Evolutionary conservation across 495 filamentous ascomycete genomes (phyloP), one percentile per base, ranked within the genome.

Genomic region (Aspergillus wentii): DNA sequence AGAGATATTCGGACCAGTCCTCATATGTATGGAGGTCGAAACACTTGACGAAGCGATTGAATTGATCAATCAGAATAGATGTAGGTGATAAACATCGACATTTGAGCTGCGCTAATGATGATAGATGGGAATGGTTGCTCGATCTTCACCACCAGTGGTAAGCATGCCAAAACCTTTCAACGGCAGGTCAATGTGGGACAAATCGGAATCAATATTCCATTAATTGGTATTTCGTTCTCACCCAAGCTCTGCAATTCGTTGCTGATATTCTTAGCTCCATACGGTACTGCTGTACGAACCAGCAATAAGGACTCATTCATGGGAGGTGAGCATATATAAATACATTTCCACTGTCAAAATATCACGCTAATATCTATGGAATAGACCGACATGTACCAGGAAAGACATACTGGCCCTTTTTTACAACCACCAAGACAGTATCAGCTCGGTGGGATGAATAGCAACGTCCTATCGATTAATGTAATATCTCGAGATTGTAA

Each of bases 1-100:
- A 2, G 54, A 59, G 35, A 58, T 61, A 3, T 56, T 59, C 38
- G 57, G 54, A 4, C 57, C 54, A 2, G 54, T 61, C 10, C 46
- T 61, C 4, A 52, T 56, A 8, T 60, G 53, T 41, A 55, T 55
- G 43, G 45, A 55, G 33, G 46, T 50, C 13, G 43, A 49, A 9
- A 58, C 51, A 0, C 27, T 58, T 18, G 54, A 58, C 3, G 51
- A 58, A 5, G 54, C 51, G 3, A 55, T 58, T 21, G 46, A 44
- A 2, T 38, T 58, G 7, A 52, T 58, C 32, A 58, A 58, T 25
- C 38, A 55, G n/a, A 58, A 58, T 18, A 58, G 49, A 40, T 58
- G 54, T 54, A 33, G 35, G 50, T 15, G 8, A n/a, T 11, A n/a
- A n/a, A n/a, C n/a, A n/a, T n/a, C n/a, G n/a, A n/a, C n/a, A n/a